Percentiles rank a stretch among this genome's conserved stretches.
Conservation (phyloP, 192 early-diverging fungal genomes). For the Chytriomyces hyalinus region DNA sequence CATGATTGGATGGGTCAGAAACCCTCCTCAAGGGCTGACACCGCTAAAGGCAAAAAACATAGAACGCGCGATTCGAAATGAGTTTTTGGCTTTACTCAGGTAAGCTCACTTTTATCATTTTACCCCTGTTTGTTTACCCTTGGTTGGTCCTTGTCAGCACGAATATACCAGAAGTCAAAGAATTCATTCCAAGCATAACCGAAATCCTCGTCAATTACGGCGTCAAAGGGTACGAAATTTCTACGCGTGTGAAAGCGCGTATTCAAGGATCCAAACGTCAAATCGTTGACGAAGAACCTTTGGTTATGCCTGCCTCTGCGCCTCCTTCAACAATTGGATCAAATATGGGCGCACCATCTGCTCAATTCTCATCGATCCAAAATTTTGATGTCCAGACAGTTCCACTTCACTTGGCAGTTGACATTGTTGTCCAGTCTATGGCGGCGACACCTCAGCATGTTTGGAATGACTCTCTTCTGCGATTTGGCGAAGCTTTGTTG, state of each 20-base stretch:
- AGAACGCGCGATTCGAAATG: constrained; percentile 47
- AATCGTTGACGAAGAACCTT: constrained; percentile 8
- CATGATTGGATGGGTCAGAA: constrained; percentile 37
- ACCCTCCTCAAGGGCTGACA: constrained; percentile 11
- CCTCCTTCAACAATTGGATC: background rate
- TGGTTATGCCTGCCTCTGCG: background rate
- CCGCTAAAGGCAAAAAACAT: constrained; percentile 40
- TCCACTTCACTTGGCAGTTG: constrained; percentile 35
- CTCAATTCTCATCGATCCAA: background rate
- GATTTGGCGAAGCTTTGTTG: constrained; percentile 8
- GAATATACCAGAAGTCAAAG: constrained; percentile 26
- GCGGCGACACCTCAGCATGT: background rate
- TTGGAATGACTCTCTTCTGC: constrained; percentile 24
- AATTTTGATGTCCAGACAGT: constrained; percentile 37
- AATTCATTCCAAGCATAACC: constrained; percentile 33
- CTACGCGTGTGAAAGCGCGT: constrained; percentile 26
- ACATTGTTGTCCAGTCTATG: constrained; percentile 40
- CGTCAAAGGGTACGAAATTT: constrained; percentile 51
- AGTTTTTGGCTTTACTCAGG: constrained; percentile 44
- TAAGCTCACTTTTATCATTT: constrained; percentile 14
- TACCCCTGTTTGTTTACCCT: too few species aligned
- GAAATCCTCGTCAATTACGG: constrained; percentile 43
- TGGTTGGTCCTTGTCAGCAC: background rate
- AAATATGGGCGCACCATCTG: too few species aligned
- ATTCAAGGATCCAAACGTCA: constrained; percentile 15